phyloP scores from a whole-genome alignment of 1,284 basidiomycete species.

The Sanghuangporus sanghuang region DNA sequence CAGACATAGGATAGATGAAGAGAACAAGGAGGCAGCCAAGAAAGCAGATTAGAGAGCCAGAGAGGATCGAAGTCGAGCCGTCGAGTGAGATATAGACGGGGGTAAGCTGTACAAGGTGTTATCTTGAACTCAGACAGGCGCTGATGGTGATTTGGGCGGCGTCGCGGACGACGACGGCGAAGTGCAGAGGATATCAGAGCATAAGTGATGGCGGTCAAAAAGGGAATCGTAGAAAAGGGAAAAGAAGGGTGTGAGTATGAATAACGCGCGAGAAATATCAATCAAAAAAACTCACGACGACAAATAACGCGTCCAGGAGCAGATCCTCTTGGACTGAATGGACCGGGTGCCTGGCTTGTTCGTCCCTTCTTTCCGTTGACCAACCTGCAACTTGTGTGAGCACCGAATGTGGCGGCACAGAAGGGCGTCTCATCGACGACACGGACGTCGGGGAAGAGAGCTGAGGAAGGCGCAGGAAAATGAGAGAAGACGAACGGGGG shows the following conservation, averaged over 20 bases:
- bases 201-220: slow-evolving; percentile 4
- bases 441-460: slow-evolving; percentile 17
- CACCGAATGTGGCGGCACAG: neutral
- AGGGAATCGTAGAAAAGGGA: slow-evolving; percentile 9
- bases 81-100: neutral
- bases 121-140: neutral
- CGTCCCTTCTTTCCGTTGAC: slow-evolving; percentile 4
- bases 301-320: neutral
- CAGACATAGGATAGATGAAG: slow-evolving; percentile 10
- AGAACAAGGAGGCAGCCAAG: neutral
- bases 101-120: slow-evolving; percentile 13
- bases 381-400: neutral
- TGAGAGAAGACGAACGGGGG: slow-evolving; percentile 21
- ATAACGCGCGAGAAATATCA: neutral
- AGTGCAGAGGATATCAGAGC: neutral
- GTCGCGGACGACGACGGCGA: slow-evolving; percentile 3
- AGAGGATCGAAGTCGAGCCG: neutral
- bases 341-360: neutral
- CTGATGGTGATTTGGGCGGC: neutral
- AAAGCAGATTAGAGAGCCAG: neutral
- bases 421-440: neutral
- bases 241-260: neutral
- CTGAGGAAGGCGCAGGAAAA: slow-evolving; percentile 18
- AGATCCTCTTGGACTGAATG: neutral
- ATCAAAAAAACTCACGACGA: neutral